Conservation (phyloP, 2,329 filamentous ascomycete species). For the Arthroderma sp. region DNA sequence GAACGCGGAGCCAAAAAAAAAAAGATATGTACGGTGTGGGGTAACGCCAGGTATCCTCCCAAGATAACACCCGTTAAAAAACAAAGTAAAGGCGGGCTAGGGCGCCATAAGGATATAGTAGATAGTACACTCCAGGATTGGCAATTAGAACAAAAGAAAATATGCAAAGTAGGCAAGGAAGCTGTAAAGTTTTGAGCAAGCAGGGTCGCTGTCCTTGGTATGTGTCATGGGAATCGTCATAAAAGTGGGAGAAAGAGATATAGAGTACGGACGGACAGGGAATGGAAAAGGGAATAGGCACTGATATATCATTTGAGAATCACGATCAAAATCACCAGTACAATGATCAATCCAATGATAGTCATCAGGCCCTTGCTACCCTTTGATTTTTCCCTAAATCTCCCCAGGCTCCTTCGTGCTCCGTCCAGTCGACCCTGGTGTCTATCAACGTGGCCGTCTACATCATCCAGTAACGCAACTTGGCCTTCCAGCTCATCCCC, state of each 20-base stretch:
- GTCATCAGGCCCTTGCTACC: constrained; percentile 81
- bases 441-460: constrained; percentile 69
- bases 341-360: constrained; percentile 69
- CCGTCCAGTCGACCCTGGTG: constrained; percentile 65
- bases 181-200: not conserved
- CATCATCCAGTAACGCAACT: constrained; percentile 75
- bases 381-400: constrained; percentile 59
- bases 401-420: constrained; percentile 59
- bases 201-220: not conserved
- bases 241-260: not conserved
- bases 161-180: not conserved
- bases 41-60: not conserved
- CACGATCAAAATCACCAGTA: constrained; percentile 70
- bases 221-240: not conserved
- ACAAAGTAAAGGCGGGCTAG: not conserved
- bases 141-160: not conserved
- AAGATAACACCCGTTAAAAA: not conserved
- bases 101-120: constrained; percentile 2
- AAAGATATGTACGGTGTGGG: not conserved
- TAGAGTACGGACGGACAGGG: not conserved
- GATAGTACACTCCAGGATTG: not conserved
- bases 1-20: not conserved
- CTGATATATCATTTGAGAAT: constrained; percentile 55
- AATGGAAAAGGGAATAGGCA: not conserved
- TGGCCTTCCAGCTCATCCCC: constrained; percentile 91